Evolutionary conservation across 331 rosid genomes (phyloP), one percentile per base, ranked within the genome.

Genomic region (Prunus yedoensis): DNA sequence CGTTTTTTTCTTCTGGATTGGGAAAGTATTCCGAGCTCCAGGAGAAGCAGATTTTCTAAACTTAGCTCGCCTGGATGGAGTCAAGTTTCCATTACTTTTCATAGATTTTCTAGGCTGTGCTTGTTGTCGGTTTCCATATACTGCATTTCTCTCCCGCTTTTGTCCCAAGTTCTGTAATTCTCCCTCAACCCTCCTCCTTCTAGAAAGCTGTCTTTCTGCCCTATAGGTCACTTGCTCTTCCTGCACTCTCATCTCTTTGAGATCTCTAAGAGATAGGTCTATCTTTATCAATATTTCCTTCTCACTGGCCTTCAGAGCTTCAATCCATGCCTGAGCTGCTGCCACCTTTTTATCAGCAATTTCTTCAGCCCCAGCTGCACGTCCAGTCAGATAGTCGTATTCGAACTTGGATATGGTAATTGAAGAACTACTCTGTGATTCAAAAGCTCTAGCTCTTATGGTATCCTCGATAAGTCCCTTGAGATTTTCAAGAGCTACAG

Each of bases 301-400:
- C 89, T 95, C 97, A 69, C 95, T 92, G 25, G 97, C 99, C 80
- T 88, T 90, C 49, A 95, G 80, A 74, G 97, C 99, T 83, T 88
- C 93, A 71, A 86, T 82, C 99, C 94, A 95, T 59, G 97, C 97
- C 75, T 85, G 79, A 10, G 96, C 88, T 50, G 96, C 97, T 46
- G 89, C 96, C 49, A 92, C 96, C 83, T 95, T 95, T 32, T 83
- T 89, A 63, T 89, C 94, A 17, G 97, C 97, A 79, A 90, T 69
- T 85, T 88, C 94, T 77, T 85, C 83, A 1, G 97, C 97, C 25
- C 69, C 85, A 7, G 88, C 85, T 3, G 97, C 99, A 27, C 84
- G 88, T 70, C 85, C 88, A 30, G 88, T 88, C 62, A 92, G 83
- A 74, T 92, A 95, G 70, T 92, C 90, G 1, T 89, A 87, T 68